phyloP scores from a whole-genome alignment of 306 rosid genomes.

The Trifolium repens region DNA sequence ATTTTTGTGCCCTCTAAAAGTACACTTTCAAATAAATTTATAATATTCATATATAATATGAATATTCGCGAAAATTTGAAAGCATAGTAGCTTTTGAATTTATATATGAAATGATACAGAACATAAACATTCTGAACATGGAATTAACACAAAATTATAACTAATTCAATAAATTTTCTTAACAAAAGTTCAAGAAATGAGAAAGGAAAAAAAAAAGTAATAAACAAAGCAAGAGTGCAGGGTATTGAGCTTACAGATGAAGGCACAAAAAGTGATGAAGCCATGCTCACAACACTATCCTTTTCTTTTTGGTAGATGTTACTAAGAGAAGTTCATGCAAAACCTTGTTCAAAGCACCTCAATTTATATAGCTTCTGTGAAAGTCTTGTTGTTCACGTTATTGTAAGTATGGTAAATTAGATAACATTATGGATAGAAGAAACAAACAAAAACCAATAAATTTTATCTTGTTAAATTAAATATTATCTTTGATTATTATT shows the following conservation, averaged over 20 bases:
- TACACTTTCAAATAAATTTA: no score
- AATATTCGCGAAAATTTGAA: not conserved
- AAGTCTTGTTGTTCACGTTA: constrained; percentile 9
- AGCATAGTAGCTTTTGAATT: not conserved
- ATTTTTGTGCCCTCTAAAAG: no score
- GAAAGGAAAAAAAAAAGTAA: not conserved
- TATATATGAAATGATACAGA: no score
- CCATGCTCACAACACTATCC: constrained; percentile 61
- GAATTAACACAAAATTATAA: no score
- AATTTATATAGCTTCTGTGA: constrained; percentile 52
- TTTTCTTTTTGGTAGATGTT: constrained; percentile 10
- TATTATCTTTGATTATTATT: constrained; percentile 36
- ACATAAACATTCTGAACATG: no score
- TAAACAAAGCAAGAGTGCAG: not conserved
- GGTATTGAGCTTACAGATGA: constrained; percentile 63
- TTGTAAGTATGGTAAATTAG: constrained; percentile 34
- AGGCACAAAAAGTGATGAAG: constrained; percentile 81
- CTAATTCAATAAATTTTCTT: no score
- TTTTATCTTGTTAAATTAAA: constrained; percentile 35
- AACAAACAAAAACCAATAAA: constrained; percentile 54
- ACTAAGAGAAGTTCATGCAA: constrained; percentile 48
- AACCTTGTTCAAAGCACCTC: constrained; percentile 41
- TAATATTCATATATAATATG: no score
- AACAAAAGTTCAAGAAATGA: no score
- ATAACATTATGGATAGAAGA: constrained; percentile 48